These are phyloP conservation scores for Aureobasidium sp. DNA, from an alignment of 2,329 filamentous ascomycete species.

Conservation along the genomic window DNA sequence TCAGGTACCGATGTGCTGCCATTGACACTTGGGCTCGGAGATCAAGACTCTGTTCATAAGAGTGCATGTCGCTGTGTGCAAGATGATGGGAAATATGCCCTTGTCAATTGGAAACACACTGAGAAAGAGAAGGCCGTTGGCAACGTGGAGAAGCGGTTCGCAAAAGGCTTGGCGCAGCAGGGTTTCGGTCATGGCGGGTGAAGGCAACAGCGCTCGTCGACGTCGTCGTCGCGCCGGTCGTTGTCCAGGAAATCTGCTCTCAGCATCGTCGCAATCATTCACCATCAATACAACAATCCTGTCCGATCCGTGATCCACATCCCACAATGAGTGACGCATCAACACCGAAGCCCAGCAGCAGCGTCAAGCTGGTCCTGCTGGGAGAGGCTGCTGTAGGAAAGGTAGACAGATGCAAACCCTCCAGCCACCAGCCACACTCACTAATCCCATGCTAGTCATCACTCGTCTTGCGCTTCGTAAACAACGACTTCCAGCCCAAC, in stretches of 20 bases:
- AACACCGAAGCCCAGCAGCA: conserved; percentile 92
- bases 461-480: conserved; percentile 94
- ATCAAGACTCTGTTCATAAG: neutral
- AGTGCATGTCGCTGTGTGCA: neutral
- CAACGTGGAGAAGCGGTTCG: neutral
- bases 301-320: neutral
- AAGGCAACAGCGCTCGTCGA: neutral
- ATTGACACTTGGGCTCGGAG: neutral
- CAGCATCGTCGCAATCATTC: neutral
- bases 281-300: neutral
- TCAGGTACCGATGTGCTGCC: neutral
- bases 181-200: neutral
- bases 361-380: conserved; percentile 96
- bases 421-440: conserved; percentile 16
- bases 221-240: neutral
- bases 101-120: neutral
- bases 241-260: neutral
- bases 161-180: neutral
- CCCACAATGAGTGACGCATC: conserved; percentile 26
- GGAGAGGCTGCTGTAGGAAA: conserved; percentile 98
- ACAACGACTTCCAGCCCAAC: conserved; percentile 99
- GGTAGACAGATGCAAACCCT: conserved; percentile 42
- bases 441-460: conserved; percentile 59
- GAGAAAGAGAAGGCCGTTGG: neutral
- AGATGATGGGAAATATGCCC: neutral